phyloP scores from a whole-genome alignment of 257 asterid species.

The Rubia yunnanensis region DNA sequence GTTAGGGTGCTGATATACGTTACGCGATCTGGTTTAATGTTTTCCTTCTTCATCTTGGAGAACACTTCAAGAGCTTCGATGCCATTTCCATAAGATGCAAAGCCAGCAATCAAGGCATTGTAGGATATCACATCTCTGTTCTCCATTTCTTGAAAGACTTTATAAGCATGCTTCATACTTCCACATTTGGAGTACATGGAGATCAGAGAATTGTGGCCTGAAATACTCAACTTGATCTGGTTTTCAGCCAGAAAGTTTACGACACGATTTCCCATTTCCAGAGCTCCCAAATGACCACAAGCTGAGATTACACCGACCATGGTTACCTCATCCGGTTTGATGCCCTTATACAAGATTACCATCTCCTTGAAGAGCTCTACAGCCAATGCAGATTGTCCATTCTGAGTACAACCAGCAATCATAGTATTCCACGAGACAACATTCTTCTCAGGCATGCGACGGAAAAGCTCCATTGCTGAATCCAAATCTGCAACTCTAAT shows the following conservation, averaged over 20 bases:
- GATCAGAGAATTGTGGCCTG: slow-evolving; percentile 47
- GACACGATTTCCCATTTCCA: slow-evolving; percentile 50
- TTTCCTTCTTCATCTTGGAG: slow-evolving; percentile 40
- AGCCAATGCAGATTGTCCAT: slow-evolving; percentile 55
- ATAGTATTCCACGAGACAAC: slow-evolving; percentile 69
- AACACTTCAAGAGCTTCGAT: slow-evolving; percentile 40
- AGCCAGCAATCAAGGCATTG: slow-evolving; percentile 60
- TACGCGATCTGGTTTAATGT: slow-evolving; percentile 44
- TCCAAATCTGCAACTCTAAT: slow-evolving; percentile 44
- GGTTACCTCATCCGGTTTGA: slow-evolving; percentile 62
- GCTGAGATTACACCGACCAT: slow-evolving; percentile 58
- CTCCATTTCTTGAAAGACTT: slow-evolving; percentile 38
- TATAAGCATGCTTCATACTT: slow-evolving; percentile 43
- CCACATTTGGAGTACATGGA: slow-evolving; percentile 83
- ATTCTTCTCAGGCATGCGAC: slow-evolving; percentile 44
- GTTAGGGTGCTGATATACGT: slow-evolving; percentile 50
- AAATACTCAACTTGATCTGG: slow-evolving; percentile 29
- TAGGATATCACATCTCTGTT: slow-evolving; percentile 54
- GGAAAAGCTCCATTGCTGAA: slow-evolving; percentile 48
- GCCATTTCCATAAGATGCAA: slow-evolving; percentile 60
- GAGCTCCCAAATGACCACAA: slow-evolving; percentile 76
- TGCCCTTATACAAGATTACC: slow-evolving; percentile 21
- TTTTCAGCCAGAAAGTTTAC: slow-evolving; percentile 27
- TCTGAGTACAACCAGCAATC: slow-evolving; percentile 66
- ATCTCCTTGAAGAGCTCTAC: slow-evolving; percentile 53